phyloP scores from a whole-genome alignment of 192 early-diverging fungal genomes.

The Funneliformis mosseae region DNA sequence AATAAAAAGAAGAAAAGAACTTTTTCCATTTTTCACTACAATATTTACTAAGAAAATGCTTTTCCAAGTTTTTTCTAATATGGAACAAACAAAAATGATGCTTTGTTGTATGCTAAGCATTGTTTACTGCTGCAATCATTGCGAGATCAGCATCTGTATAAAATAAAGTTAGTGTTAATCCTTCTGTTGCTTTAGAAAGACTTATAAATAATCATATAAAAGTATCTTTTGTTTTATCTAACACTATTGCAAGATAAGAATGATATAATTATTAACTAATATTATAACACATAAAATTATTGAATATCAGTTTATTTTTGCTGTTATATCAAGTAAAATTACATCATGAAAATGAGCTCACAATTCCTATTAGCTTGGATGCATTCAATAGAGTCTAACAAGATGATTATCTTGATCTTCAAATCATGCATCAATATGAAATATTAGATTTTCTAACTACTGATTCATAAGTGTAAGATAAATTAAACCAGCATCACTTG shows the following conservation, averaged over 20 bases:
- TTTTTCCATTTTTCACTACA: too few relatives aligned
- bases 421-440: neutral
- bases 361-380: neutral
- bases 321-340: neutral
- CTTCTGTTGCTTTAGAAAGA: too few relatives aligned
- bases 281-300: neutral
- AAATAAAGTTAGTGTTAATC: constrained; percentile 1
- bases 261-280: neutral
- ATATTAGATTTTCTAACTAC: neutral
- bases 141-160: neutral
- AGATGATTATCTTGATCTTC: too few relatives aligned
- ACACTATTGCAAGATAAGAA: too few relatives aligned
- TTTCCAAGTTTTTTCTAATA: too few relatives aligned
- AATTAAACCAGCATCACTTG: constrained; percentile 3
- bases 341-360: neutral
- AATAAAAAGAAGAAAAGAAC: too few relatives aligned
- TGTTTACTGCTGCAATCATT: neutral
- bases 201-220: neutral
- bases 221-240: too few relatives aligned
- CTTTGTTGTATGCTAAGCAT: neutral
- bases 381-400: neutral
- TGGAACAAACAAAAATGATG: constrained; percentile 19
- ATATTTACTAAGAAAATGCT: too few relatives aligned
- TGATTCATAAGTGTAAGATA: constrained; percentile 13
- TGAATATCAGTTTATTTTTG: too few relatives aligned